Base-by-base conservation (phyloP, 352 stramenopile species). In the Pythium diclinum region DNA sequence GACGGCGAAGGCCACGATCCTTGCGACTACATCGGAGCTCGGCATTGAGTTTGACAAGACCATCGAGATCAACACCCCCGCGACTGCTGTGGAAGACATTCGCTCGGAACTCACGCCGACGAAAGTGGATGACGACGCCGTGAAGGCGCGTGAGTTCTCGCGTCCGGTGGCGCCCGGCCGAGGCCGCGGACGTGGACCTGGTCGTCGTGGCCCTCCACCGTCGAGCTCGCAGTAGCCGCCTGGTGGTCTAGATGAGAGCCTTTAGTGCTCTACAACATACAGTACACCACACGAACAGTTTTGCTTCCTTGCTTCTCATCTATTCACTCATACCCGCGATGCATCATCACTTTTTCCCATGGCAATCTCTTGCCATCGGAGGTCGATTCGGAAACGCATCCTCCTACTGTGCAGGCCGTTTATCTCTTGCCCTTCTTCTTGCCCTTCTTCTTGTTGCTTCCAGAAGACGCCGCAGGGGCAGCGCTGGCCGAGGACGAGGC, bases 341-440 rank as follows among this genome's bases (percentile, higher is more conserved):
- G 19, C 19, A 51, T 51, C 44, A 42, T 42, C 36, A 42, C 10
- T 14, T 42, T 1, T 42, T 17, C 36, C 5, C 9, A 38, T 13
- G 33, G 33, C 33, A 3, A 38, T 38, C 33, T 38, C 33, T 13
- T 38, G 33, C 33, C 33, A 13, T 3, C 1, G 6, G 0, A 42
- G 36, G 16, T 17, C 36, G 36, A 14, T 42, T 10, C 9, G 3
- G 36, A 42, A 3, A 3, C 4, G 10, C 9, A 42, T 4, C 11
- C 36, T 42, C 33, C 36, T 17, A 10, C 6, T 17, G 9, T 28
- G 9, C 8, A 13, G 16, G 13, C 16, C 57, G 33, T 69, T 86
- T 92, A 94, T 87, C 80, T 89, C 63, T 83, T 80, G 46, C 84
- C 83, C 77, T 95, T 95, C 67, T 83, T 83, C 74, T 95, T 93